Base-by-base conservation (phyloP, 1,139 yeast species). In the Debaryomyces sp. region DNA sequence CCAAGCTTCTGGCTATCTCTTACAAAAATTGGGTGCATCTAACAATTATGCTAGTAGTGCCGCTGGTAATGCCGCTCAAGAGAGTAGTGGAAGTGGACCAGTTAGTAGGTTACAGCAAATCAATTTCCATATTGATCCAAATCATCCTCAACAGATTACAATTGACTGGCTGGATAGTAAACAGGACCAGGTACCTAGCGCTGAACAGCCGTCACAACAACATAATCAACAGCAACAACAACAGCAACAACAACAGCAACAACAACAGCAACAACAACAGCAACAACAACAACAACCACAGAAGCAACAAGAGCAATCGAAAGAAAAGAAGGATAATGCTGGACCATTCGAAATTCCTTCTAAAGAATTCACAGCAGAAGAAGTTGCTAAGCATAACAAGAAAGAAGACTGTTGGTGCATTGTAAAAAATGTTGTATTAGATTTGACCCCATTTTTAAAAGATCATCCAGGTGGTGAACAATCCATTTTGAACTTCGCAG, bases 401-500 rank as follows among this genome's bases (percentile, higher is more conserved):
- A 71, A 72, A 21, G 76, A 75, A 24, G 94, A 87, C 61, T 86
- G 96, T 67, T 92, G 98, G 98, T 87, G 90, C 44, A 84, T 89
- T 8, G 82, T 92, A 50, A 86, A 90, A 56, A 91, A 91, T 46
- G 83, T 87, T 42, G 97, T 89, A 32, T 85, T 90, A 63, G 90
- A 94, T 64, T 78, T 92, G 55, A 87, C 97, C 0, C 81, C 82
- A 32, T 94, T 94, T 62, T 74, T 89, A 49, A 74, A 82, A 22
- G 76, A 82, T 42, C 99, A 94, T 66, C 98, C 98, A 0, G 99
- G 98, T 51, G 99, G 98, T 2, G 80, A 78, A 52, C 76, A 77
- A 26, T 83, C 92, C 26, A 84, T 94, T 40, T 64, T 85, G 39
- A 81, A 80, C 54, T 88, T 85, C 61, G 97, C 96, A 3, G 98